Evolutionary conservation across 2,329 filamentous ascomycete species (phyloP), one percentile per base, ranked within the genome.

Genomic region (Exserohilum rostratum): DNA sequence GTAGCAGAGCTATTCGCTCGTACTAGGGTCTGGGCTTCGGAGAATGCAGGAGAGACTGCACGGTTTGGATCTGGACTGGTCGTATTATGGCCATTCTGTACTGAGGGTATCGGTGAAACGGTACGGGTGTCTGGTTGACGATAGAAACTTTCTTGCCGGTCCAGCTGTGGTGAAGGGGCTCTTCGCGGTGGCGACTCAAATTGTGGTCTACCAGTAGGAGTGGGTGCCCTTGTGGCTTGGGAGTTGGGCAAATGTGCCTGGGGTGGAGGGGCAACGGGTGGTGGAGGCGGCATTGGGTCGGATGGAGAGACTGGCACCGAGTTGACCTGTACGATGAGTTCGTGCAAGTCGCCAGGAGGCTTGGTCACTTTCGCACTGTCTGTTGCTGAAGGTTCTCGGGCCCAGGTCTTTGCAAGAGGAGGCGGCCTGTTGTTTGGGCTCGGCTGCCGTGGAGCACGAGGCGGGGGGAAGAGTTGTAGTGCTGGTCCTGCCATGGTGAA

Each of bases 281-380:
- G 48, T 22, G 60, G 62, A 27, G 64, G 55, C 35, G 64, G 60
- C 54, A 67, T 62, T 45, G 62, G 57, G 31, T 57, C 66, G n/a
- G 69, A 64, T 11, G 70, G 67, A 9, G 72, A 73, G 7, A 71
- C 66, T 37, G 71, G 70, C n/a, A 69, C 67, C 17, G 74, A 73
- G 46, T 75, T 72, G 66, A 76, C 71, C 50, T 76, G 72, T 15
- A 77, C 70, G 42, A 77, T 61, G 40, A 77, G 70, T 49, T 76
- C 73, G 50, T 77, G 74, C 43, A 76, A 74, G 60, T 76, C 73
- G 33, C 60, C 53, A 39, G 67, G 66, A 40, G 67, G 56, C 37
- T 70, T 72, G 22, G 65, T 59, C 46, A 57, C 66, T 49, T 69
- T 68, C 47, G 67, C 64, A 55, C 67, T 70, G 22, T 74, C 68